These are phyloP conservation scores for Bonia amplexicaulis DNA, from an alignment of 176 grass and related monocot species.

Conservation along the genomic window DNA sequence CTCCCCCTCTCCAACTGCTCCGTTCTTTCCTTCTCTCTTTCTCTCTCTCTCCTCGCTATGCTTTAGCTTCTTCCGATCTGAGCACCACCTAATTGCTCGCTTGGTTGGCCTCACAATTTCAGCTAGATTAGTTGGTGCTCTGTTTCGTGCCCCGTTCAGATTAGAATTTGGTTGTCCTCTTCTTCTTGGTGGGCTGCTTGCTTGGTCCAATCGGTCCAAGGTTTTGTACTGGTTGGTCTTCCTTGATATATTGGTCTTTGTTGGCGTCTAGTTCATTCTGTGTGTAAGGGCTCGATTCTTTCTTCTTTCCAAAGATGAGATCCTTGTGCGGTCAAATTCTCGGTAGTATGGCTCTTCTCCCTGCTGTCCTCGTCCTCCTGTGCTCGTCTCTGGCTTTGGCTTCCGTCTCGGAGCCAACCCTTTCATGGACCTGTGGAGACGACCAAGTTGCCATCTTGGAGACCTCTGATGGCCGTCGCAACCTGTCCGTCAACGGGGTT, in stretches of 20 bases:
- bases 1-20: background rate
- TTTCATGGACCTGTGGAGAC: conserved; percentile 50
- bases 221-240: background rate
- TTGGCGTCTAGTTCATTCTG: background rate
- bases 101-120: background rate
- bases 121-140: background rate
- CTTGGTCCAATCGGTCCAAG: background rate
- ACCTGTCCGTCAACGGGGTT: conserved; percentile 54
- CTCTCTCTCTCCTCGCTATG: background rate
- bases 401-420: conserved; percentile 20
- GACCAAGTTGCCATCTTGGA: conserved; percentile 52
- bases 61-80: conserved; percentile 26
- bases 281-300: background rate
- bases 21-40: background rate
- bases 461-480: conserved; percentile 28
- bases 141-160: conserved; percentile 6
- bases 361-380: conserved; percentile 36
- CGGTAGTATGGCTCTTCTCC: conserved; percentile 8
- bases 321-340: conserved; percentile 1
- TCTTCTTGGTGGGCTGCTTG: background rate
- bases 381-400: conserved; percentile 32
- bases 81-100: background rate
- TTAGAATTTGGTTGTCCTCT: conserved; percentile 30
- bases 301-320: background rate
- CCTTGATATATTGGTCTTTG: background rate